Evolutionary conservation across 176 grass and related monocot species (phyloP), one percentile per base, ranked within the genome.

Genomic region (Otatea glauca): DNA sequence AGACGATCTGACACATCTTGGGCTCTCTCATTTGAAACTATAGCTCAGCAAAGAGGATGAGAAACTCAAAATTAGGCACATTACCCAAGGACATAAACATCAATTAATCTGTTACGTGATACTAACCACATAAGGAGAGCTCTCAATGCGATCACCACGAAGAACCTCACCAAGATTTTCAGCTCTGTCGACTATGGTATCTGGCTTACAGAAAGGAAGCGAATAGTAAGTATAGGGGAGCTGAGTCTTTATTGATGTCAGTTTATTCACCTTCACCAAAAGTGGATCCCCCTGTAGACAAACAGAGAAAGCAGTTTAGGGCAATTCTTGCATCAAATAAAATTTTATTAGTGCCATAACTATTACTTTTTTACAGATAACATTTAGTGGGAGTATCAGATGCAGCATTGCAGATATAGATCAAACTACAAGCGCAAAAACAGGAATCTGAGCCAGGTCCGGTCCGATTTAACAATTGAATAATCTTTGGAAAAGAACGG

Each of bases 111-210:
- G 15, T 76, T 63, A 23, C 17, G 25, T 4, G 13, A 5, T 60
- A 92, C 90, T 79, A 75, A 92, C 90, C 83, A 82, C 59, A 23
- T 92, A 92, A 63, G 83, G 90, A 78, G 90, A 92, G 73, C 88
- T 92, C 86, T 92, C 90, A 41, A 92, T 92, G 50, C 90, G 90
- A 79, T 92, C 90, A 50, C 90, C 90, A 70, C 86, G 90, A 81
- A 92, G 90, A 86, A 92, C 90, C 83, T 92, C 90, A 9, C 90
- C 90, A 68, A 92, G 90, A 78, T 92, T 92, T 53, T 92, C 90
- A 8, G 90, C 24, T 9, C 78, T 92, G 50, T 92, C 90, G 13
- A 92, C 68, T 68, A 92, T 83, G 18, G 77, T 79, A 24, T 10
- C 23, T 9, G 90, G 90, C 83, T 85, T 92, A 65, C 90, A 92